Evolutionary conservation across 2,329 filamentous ascomycete genomes (phyloP), one percentile per base, ranked within the genome.

Genomic region (Monilinia fructicola): DNA sequence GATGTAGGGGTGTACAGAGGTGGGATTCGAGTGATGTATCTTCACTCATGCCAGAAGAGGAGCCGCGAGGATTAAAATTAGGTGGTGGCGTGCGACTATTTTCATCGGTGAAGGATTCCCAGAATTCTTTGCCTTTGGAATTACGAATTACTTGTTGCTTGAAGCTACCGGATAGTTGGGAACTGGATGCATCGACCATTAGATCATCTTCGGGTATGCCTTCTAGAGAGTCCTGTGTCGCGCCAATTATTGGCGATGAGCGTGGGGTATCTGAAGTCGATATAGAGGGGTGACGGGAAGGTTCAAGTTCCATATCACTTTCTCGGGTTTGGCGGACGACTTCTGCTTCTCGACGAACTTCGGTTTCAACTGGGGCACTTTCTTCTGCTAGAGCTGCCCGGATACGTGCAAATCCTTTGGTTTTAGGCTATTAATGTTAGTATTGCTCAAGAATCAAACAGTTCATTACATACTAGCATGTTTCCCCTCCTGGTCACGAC

Each of bases 291-390:
- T 71, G 80, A 74, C 77, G 71, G 46, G 75, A 75, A 38, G 77
- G 80, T 66, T 86, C 84, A 18, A 87, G 79, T 59, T 87, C 86
- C 69, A 89, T 84, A 74, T 97, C 93, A 73, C 90, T 94, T 77
- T 98, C 95, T 53, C 93, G 90, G 38, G 98, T 93, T 78, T 97
- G 95, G 61, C 92, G 91, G 69, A 99, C 92, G 6, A 98, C 95
- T 78, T 98, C 94, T 48, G 94, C 93, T 81, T 99, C 95, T 50
- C 93, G 89, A 63, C 91, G 89, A 67, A 92, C 88, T 77, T 99
- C 95, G 53, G 90, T 90, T 73, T 99, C 95, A 12, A 96, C 83
- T 0, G 95, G 95, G 0, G 93, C 87, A 21, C 87, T 85, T 79
- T 99, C 95, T 79, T 99, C 95, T 67, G 91, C 84, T 0, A 99